Evolutionary conservation across 306 rosid genomes (phyloP).

Genomic region (Cucumis melo): DNA sequence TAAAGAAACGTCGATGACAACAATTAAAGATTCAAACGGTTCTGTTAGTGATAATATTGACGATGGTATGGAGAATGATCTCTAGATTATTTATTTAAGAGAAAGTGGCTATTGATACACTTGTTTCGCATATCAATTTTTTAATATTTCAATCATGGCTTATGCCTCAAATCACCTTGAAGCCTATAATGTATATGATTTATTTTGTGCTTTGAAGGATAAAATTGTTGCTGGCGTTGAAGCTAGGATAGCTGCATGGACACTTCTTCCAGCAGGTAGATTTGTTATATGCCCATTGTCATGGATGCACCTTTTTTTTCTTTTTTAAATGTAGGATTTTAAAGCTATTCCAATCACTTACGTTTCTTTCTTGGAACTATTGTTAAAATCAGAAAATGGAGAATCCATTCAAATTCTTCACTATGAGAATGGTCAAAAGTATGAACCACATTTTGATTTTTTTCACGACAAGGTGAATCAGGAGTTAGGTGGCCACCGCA

Average conservation of each 20-base stretch:
- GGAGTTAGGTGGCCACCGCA: conserved; percentile 74
- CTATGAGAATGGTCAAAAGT: conserved; percentile 82
- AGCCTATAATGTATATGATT: neutral
- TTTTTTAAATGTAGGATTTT: neutral
- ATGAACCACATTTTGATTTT: conserved; percentile 85
- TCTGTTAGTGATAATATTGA: neutral
- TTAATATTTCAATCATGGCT: neutral
- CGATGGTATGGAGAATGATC: neutral
- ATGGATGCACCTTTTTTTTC: neutral
- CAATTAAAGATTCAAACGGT: neutral
- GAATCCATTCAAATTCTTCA: conserved; percentile 83
- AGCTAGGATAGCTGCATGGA: conserved; percentile 71
- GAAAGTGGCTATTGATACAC: neutral
- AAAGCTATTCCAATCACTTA: neutral
- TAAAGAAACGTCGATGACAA: neutral
- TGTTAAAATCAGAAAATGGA: conserved; percentile 65
- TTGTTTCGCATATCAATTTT: neutral
- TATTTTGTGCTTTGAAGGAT: conserved; percentile 44
- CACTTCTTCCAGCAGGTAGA: conserved; percentile 69
- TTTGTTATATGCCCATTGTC: neutral
- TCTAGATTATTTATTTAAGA: neutral
- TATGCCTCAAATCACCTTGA: neutral
- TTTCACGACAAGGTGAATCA: conserved; percentile 89
- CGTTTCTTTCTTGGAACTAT: neutral
- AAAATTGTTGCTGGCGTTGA: conserved; percentile 47